Evolutionary conservation across 441 rosid genomes (phyloP), one percentile per base, ranked within the genome.

Genomic region (Hura crepitans): DNA sequence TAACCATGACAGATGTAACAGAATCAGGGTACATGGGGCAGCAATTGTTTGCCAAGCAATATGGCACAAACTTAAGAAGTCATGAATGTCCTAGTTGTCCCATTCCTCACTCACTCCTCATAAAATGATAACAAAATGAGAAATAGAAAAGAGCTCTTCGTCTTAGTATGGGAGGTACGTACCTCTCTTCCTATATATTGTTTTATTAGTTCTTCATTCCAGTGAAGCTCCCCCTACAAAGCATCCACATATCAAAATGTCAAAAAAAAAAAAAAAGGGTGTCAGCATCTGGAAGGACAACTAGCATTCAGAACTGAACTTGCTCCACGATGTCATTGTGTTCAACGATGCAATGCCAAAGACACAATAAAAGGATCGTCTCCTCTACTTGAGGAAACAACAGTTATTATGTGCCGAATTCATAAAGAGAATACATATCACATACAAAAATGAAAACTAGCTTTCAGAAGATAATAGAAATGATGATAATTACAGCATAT

Each of bases 141-240:
- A 65, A 45, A 62, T 23, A 42, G 53, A 59, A 15, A 43, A 69
- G 71, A 43, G 20, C 61, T 58, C 9, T 14, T 46, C 0, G 46
- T 54, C 37, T n/a, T 28, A 20, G 56, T 54, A 30, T 2, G 23
- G 18, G 4, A 23, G 53, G n/a, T 9, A 33, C 7, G 39, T 83
- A 89, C 98, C 93, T 93, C 98, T 80, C 97, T 83, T 59, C 97
- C 98, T 33, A 88, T 55, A 53, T 85, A 93, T 46, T 84, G 83
- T 73, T 79, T 86, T 50, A 93, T 75, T 82, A 93, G 71, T 46
- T 66, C 78, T 81, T 87, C 82, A 72, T 85, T 85, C 98, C 93
- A 89, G 35, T 82, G 83, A 70, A 89, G 93, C 82, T 91, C 98
- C 69, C 88, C 97, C 97, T 91, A 84, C 75, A 68, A 84, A 10